These are phyloP conservation scores for Aspergillus leporis DNA, from an alignment of 495 filamentous ascomycete species.

Conservation along the genomic window DNA sequence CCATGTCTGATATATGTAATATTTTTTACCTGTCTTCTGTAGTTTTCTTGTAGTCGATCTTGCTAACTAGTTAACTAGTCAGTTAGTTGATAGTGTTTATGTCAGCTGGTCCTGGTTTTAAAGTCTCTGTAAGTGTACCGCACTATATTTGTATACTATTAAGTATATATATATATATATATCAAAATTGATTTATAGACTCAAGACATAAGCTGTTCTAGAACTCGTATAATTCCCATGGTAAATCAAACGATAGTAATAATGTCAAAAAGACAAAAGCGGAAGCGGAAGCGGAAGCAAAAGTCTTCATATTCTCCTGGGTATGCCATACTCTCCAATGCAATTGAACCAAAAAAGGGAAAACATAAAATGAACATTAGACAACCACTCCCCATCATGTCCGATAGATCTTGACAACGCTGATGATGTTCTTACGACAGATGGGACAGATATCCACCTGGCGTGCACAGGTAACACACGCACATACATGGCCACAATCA, in stretches of 20 bases:
- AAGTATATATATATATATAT: neutral
- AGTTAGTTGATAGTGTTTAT: too few relatives aligned
- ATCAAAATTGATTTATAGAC: too few relatives aligned
- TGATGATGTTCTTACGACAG: conserved; percentile 60
- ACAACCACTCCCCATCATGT: conserved; percentile 27
- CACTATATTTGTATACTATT: neutral
- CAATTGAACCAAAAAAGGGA: conserved; percentile 13
- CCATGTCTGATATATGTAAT: conserved; percentile 1
- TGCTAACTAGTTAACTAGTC: too few relatives aligned
- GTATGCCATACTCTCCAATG: conserved; percentile 26
- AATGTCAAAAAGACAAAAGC: neutral
- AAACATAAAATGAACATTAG: conserved; percentile 7
- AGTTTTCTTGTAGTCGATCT: neutral
- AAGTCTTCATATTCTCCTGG: conserved; percentile 13
- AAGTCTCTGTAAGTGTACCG: too few relatives aligned
- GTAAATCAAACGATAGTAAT: neutral
- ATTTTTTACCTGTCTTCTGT: neutral
- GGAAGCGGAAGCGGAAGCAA: neutral
- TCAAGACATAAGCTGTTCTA: too few relatives aligned
- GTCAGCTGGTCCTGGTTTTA: neutral
- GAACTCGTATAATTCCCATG: neutral
- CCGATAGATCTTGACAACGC: conserved; percentile 58
- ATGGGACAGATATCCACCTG: conserved; percentile 66
- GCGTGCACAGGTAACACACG: conserved; percentile 62
- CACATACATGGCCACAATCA: conserved; percentile 67